Evolutionary conservation across 441 rosid genomes (phyloP).

Genomic region (Aquilaria agallochum): DNA sequence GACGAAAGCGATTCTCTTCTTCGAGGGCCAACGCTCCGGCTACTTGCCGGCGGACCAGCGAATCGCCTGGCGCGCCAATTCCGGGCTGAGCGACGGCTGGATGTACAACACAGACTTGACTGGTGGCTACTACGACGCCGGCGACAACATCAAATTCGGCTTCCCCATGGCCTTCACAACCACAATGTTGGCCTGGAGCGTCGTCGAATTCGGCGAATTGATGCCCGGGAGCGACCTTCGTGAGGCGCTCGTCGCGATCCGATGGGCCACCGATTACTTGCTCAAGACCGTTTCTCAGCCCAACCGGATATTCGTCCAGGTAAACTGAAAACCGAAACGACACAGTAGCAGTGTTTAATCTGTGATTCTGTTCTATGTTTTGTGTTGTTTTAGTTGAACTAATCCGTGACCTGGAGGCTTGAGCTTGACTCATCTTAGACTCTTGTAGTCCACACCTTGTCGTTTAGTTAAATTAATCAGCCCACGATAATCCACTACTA

Average conservation of each 20-base stretch:
- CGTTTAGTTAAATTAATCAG: too few relatives aligned
- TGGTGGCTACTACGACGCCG: slow-evolving; percentile 95
- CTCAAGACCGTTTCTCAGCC: slow-evolving; percentile 85
- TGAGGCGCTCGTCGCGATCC: slow-evolving; percentile 59
- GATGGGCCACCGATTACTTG: slow-evolving; percentile 81
- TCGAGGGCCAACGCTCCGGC: slow-evolving; percentile 95
- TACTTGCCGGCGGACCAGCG: slow-evolving; percentile 70
- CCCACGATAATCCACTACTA: too few relatives aligned
- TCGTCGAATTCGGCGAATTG: slow-evolving; percentile 72
- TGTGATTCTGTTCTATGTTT: neutral
- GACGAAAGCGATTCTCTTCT: slow-evolving; percentile 85
- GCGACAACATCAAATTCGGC: slow-evolving; percentile 85
- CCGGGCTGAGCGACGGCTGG: slow-evolving; percentile 81
- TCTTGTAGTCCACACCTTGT: too few relatives aligned
- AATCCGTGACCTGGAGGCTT: neutral
- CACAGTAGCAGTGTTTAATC: neutral
- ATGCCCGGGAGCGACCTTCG: slow-evolving; percentile 71
- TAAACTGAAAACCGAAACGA: slow-evolving; percentile 9
- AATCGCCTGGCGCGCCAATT: slow-evolving; percentile 59
- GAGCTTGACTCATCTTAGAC: too few relatives aligned
- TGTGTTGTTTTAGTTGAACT: slow-evolving; percentile 10
- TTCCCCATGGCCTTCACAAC: slow-evolving; percentile 94
- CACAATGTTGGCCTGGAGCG: slow-evolving; percentile 85
- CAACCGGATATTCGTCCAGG: slow-evolving; percentile 92
- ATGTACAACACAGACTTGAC: slow-evolving; percentile 56